phyloP scores from a whole-genome alignment of 2,329 filamentous ascomycete genomes.

The Hysterium pulicare region DNA sequence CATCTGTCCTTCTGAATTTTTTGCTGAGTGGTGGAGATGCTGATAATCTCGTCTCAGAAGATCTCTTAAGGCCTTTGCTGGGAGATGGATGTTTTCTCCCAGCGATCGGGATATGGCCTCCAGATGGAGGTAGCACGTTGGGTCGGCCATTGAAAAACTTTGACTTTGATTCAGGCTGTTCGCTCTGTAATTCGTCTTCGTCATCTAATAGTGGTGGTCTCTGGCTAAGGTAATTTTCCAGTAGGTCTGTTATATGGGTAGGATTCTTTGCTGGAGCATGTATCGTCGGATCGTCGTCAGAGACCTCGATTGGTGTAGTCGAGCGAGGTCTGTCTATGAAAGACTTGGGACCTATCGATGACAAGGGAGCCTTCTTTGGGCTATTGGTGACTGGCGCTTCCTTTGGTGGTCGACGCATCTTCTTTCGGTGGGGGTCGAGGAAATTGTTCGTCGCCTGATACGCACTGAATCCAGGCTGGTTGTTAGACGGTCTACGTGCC shows the following conservation, averaged over 20 bases:
- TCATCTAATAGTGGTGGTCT: no score
- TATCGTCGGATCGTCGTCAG: background rate
- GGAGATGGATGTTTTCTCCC: no score
- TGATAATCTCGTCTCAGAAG: background rate
- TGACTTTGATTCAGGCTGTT: background rate
- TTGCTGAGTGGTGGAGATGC: background rate
- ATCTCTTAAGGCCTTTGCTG: no score
- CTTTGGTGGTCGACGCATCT: constrained; percentile 7
- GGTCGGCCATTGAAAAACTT: background rate
- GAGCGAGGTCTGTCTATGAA: no score
- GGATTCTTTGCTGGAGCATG: background rate
- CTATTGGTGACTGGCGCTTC: background rate
- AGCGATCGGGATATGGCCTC: no score
- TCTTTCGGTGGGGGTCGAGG: constrained; percentile 12
- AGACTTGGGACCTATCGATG: no score
- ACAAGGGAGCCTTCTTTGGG: no score
- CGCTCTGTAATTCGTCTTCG: background rate
- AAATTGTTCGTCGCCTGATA: constrained; percentile 13
- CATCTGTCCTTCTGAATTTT: background rate
- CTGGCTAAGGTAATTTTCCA: background rate
- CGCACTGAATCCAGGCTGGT: constrained; percentile 11
- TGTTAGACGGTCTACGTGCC: constrained; percentile 1
- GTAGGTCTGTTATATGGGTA: background rate
- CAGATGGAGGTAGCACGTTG: no score
- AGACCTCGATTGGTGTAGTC: background rate